Conservation (phyloP, 2,329 filamentous ascomycete genomes). For the Scedosporium dehoogii region DNA sequence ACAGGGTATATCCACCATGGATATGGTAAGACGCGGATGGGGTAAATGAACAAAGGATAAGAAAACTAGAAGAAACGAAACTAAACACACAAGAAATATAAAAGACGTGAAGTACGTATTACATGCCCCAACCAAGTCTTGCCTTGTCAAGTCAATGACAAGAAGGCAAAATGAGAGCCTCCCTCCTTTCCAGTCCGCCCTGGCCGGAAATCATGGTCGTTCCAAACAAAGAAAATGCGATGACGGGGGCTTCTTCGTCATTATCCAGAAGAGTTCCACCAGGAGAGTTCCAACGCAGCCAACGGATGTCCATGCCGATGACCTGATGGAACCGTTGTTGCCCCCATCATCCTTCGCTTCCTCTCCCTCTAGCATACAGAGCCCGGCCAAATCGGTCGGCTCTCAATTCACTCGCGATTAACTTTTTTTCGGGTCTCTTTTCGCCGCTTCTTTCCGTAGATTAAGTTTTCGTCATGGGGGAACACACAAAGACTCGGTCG, state of each 20-base stretch:
- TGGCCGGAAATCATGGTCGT: background rate
- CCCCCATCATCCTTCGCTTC: background rate
- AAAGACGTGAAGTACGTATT: constrained; percentile 8
- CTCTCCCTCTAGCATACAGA: background rate
- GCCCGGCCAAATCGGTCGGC: background rate
- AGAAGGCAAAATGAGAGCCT: background rate
- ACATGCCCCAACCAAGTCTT: constrained; percentile 3
- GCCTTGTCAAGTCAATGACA: background rate
- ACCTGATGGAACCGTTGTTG: background rate
- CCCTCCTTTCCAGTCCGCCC: background rate
- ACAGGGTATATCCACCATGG: background rate
- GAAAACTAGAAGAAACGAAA: constrained; percentile 19
- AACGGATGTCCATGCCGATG: background rate
- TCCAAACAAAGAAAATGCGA: background rate
- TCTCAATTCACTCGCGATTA: background rate
- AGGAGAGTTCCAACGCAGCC: background rate
- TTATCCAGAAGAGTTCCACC: background rate
- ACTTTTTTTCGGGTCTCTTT: background rate
- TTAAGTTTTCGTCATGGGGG: background rate
- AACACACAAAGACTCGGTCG: background rate
- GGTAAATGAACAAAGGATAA: constrained; percentile 11
- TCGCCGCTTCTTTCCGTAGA: background rate
- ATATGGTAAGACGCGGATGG: background rate
- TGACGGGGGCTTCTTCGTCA: background rate
- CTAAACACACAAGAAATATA: constrained; percentile 6